phyloP scores from a whole-genome alignment of 148 eudicot species.

The Fagopyrum homotropicum region DNA sequence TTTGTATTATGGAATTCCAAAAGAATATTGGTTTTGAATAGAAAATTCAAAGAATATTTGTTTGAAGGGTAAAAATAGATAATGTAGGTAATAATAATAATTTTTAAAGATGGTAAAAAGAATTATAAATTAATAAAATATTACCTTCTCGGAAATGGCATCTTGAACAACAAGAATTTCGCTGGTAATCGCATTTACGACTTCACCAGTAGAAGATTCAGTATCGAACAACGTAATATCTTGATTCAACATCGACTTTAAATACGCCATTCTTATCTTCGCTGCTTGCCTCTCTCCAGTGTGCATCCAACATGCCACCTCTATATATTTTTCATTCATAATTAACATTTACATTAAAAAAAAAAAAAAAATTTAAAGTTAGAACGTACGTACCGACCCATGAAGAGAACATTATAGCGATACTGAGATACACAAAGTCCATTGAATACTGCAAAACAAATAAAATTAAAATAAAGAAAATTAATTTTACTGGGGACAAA shows the following conservation, averaged over 20 bases:
- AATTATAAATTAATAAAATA: not conserved
- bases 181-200: conserved; percentile 75
- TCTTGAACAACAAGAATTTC: conserved; percentile 88
- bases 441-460: conserved; percentile 67
- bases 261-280: conserved; percentile 87
- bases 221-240: conserved; percentile 86
- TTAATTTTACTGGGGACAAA: no score
- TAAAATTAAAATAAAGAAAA: not conserved
- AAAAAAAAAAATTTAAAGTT: not conserved
- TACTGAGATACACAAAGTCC: conserved; percentile 92
- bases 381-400: conserved; percentile 62
- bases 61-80: no score
- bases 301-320: conserved; percentile 97
- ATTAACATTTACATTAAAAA: not conserved
- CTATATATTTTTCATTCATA: conserved; percentile 14
- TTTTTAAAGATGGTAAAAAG: no score
- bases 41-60: no score
- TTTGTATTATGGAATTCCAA: no score
- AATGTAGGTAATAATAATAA: no score
- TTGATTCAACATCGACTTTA: conserved; percentile 77
- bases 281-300: conserved; percentile 95
- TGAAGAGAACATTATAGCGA: conserved; percentile 75
- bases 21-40: no score
- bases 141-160: conserved; percentile 95
- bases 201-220: conserved; percentile 86